Percentiles rank a stretch among this genome's conserved stretches.
phyloP scores from a whole-genome alignment of 108 stramenopile genomes.

The Skeletonema menzelii region DNA sequence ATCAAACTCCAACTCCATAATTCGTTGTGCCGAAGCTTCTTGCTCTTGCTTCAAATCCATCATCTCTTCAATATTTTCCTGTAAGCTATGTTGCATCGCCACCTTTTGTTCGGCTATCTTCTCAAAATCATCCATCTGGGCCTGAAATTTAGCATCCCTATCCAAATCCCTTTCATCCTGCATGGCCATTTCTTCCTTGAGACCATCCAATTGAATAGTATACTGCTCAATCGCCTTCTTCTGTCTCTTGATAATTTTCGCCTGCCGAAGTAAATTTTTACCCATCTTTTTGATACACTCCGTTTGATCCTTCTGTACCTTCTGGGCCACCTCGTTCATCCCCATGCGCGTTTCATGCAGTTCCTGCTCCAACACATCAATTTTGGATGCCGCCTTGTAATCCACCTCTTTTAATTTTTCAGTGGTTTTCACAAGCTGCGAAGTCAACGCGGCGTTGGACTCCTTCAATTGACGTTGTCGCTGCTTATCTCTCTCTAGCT shows the following conservation, averaged over 20 bases:
- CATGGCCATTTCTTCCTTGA: slow-evolving; percentile 48
- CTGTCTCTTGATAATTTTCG: slow-evolving; percentile 37
- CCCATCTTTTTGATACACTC: slow-evolving; percentile 44
- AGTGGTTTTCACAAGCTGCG: slow-evolving; percentile 19
- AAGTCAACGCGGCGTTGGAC: slow-evolving; percentile 22
- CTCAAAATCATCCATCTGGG: slow-evolving; percentile 22
- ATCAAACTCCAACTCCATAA: slow-evolving; percentile 26
- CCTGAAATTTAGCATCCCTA: slow-evolving; percentile 16
- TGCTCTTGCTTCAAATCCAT: slow-evolving; percentile 27
- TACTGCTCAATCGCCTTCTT: slow-evolving; percentile 31
- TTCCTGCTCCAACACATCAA: slow-evolving; percentile 29
- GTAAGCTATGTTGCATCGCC: slow-evolving; percentile 21
- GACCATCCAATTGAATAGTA: slow-evolving; percentile 27
- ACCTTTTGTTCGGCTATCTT: slow-evolving; percentile 19
- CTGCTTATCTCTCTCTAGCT: slow-evolving; percentile 27
- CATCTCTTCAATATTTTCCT: slow-evolving; percentile 42
- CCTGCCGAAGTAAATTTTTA: slow-evolving; percentile 39
- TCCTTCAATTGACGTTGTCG: slow-evolving; percentile 12
- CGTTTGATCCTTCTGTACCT: slow-evolving; percentile 18
- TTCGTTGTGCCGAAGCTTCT: slow-evolving; percentile 19
- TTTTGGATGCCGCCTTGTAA: slow-evolving; percentile 24
- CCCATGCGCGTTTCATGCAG: slow-evolving; percentile 14
- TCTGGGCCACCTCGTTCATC: slow-evolving; percentile 6
- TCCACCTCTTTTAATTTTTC: slow-evolving; percentile 37
- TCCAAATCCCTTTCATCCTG: slow-evolving; percentile 41